Evolutionary conservation across 2,329 filamentous ascomycete species (phyloP), one percentile per base, ranked within the genome.

Genomic region (Aurifilum marmelostoma): DNA sequence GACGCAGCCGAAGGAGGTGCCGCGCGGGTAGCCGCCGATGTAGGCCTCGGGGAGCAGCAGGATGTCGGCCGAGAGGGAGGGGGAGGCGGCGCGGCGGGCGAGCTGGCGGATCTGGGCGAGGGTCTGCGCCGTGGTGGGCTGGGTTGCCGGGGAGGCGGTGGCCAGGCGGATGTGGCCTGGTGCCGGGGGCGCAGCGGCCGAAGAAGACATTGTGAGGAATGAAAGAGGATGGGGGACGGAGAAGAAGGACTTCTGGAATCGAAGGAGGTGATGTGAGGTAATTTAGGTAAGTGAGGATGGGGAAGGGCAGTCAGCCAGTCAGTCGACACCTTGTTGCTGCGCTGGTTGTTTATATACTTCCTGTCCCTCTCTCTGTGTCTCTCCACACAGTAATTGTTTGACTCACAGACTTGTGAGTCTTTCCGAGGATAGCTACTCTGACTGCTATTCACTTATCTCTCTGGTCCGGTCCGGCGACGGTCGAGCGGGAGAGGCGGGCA

Each of bases 31-130:
- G 1, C 94, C 95, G 61, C 95, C 95, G 1, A 97, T 85, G 77
- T 93, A 97, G 29, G 94, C 94, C 82, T 98, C 94, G 0, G 95
- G 95, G 71, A 97, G 94, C 65, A 97, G 88, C 37, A 97, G 84
- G 63, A 97, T 84, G 77, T 96, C 84, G 52, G 87, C 80, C 3
- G 76, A 73, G 67, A 81, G 76, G 1, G 77, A 74, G 16, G n/a
- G n/a, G n/a, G 24, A 12, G 3, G 89, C 87, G n/a, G 94, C 94
- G 47, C 84, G 80, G 32, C 80, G 81, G 43, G 91, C 89, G 18
- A 91, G 88, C 14, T 78, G 73, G 75, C 89, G 84, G 64, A 97
- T 86, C 47, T 90, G 86, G 8, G 80, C 75, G 67, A 97, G 86
- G 0, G 93, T 97, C 43, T 85, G 81, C 32, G 80, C 63, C 0